Base-by-base conservation (phyloP, 352 stramenopile genomes). In the Phytophthora hibernalis region DNA sequence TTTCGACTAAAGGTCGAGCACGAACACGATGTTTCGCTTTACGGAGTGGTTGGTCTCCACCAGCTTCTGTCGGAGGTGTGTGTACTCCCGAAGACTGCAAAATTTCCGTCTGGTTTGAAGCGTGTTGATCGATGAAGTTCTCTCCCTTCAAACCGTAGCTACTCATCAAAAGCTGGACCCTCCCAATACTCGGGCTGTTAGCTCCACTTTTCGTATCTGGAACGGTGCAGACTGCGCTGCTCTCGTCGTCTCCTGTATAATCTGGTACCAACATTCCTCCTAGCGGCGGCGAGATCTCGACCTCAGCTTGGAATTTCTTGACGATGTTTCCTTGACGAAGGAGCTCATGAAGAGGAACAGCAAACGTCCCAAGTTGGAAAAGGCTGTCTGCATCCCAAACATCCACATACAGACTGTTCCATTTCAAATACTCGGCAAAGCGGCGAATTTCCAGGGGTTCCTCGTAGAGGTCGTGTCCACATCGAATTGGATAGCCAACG, bases 381-480 rank as follows among this genome's bases (percentile, higher is more conserved):
- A 98, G 71, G 56, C 85, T 96, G 21, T 98, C 90, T 2, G 87
- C 94, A 52, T 98, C 94, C 93, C 93, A 98, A 2, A 98, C 87
- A 47, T 98, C 92, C 18, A 98, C 86, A 47, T 93, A 91, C 20
- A 98, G 63, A 10, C 75, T 81, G 45, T 92, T 95, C 20, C 75
- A 72, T 21, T 93, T 74, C 37, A 98, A 71, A 60, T 98, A 98
- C 43, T 85, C 74, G 2, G 88, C 81, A 73, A 98, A 98, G 2
- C 73, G 55, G 1, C 71, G 66, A 8, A 88, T 78, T 68, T 98
- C 95, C 9, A 88, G 59, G 6, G 80, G 80, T 89, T 82, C 26
- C 66, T 65, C 6, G 74, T 76, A 0, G 62, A 40, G 8, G 83
- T 92, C 4, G 85, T 94, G 56, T 95, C 83, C 6, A 95, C 77